Evolutionary conservation across 2,329 filamentous ascomycete genomes (phyloP), one percentile per base, ranked within the genome.

Genomic region (Macrophomina tecta): DNA sequence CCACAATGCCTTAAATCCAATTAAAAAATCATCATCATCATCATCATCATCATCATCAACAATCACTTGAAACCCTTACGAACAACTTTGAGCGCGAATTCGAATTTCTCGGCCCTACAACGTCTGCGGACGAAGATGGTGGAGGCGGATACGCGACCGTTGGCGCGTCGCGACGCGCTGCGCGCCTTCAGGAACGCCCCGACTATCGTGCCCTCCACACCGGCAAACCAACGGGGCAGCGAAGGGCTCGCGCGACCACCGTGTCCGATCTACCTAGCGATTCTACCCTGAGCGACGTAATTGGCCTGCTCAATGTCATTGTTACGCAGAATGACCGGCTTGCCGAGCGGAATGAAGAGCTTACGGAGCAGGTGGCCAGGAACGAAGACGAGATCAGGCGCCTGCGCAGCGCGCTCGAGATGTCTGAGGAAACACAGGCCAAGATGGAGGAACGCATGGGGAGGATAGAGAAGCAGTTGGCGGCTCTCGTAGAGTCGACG

Each of bases 161-260:
- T 52, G 49, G 49, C 49, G 49, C 49, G 49, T 52, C 49, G 49
- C 49, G 28, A 52, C 49, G 49, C 5, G 49, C 49, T 34, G 30
- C 49, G 49, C 49, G 49, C n/a, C 49, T 52, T 30, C 30, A 52
- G 42, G 4, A 45, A 45, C 42, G 42, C 42, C 42, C 49, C 49
- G 23, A 52, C 49, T 34, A 52, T 32, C 49, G 49, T 16, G 49
- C 49, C 49, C 23, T 52, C 49, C 49, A 52, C 7, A 52, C 28
- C 49, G 5, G 49, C 12, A 52, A 52, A 52, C 28, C 49, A 34
- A 52, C 49, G 28, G 49, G 49, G 30, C 49, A 52, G 28, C 30
- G 49, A 52, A 52, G 12, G 49, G 28, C 49, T 52, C 28, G 49
- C 49, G 30, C 49, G 49, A 52, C 9, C 14, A n/a, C 49, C 49